A percentile compares a stretch with the other conserved stretches of the same genome.
These are phyloP conservation scores for Arachis hypogaea DNA, from an alignment of 306 rosid genomes.

Conservation along the genomic window DNA sequence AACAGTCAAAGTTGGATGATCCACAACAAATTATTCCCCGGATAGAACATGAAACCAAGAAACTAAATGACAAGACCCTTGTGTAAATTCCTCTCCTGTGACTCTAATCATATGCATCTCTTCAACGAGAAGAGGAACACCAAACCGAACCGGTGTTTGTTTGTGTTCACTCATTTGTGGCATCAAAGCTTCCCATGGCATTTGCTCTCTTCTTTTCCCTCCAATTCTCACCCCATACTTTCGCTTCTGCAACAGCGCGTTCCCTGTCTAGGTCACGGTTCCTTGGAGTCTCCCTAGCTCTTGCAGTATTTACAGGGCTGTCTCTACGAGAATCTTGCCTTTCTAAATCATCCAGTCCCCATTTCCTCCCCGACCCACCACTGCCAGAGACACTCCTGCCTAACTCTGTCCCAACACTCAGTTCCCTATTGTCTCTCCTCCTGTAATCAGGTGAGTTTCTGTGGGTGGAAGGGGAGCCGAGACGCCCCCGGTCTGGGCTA, in stretches of 20 bases:
- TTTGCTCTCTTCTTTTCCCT: constrained; percentile 86
- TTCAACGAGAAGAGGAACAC: constrained; percentile 39
- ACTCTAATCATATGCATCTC: constrained; percentile 47
- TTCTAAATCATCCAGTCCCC: constrained; percentile 80
- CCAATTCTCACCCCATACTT: constrained; percentile 98
- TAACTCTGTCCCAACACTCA: constrained; percentile 48
- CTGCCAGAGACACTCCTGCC: constrained; percentile 68
- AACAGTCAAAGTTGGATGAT: constrained; percentile 51
- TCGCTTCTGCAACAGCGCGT: constrained; percentile 94
- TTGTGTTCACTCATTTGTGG: constrained; percentile 69
- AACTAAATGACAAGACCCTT: constrained; percentile 41
- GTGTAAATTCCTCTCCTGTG: constrained; percentile 41
- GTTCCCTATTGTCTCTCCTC: constrained; percentile 71
- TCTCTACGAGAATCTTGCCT: constrained; percentile 71
- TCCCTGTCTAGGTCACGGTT: constrained; percentile 94
- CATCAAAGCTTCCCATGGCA: constrained; percentile 83
- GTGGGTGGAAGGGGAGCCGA: constrained; percentile 75
- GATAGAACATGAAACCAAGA: constrained; percentile 54
- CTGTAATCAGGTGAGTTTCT: constrained; percentile 82
- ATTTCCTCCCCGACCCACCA: constrained; percentile 84
- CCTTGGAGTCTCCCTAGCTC: constrained; percentile 77
- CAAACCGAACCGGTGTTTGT: constrained; percentile 31
- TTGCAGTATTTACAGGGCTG: constrained; percentile 84
- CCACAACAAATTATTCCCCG: constrained; percentile 44
- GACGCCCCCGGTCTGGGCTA: constrained; percentile 75